These are phyloP conservation scores for Parmelia sp. DNA, from an alignment of 495 filamentous ascomycete genomes.

Conservation along the genomic window DNA sequence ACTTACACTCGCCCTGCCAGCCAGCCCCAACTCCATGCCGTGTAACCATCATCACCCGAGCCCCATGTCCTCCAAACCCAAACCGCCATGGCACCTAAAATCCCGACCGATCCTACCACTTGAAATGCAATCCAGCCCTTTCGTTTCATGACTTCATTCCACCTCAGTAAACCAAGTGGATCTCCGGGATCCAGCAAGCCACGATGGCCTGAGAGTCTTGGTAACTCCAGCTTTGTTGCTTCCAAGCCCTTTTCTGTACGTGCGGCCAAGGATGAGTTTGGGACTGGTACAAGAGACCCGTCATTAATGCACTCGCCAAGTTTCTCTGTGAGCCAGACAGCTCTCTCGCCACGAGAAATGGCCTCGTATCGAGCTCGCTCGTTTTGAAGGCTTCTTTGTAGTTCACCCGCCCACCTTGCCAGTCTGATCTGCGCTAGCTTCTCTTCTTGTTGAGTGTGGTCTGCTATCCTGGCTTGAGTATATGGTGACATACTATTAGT, in stretches of 20 bases:
- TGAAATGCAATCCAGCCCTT: slow-evolving; percentile 66
- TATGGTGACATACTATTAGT: slow-evolving; percentile 47
- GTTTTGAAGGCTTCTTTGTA: slow-evolving; percentile 74
- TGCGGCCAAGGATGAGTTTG: slow-evolving; percentile 35
- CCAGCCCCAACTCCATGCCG: slow-evolving; percentile 11
- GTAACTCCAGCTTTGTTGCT: not conserved
- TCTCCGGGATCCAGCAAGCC: slow-evolving; percentile 50
- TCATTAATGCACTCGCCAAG: slow-evolving; percentile 69
- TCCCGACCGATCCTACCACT: slow-evolving; percentile 67
- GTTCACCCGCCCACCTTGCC: slow-evolving; percentile 83
- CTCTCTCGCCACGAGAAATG: slow-evolving; percentile 64
- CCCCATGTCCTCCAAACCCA: slow-evolving; percentile 50
- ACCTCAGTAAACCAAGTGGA: slow-evolving; percentile 67
- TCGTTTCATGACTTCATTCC: slow-evolving; percentile 59
- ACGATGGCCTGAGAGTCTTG: slow-evolving; percentile 22
- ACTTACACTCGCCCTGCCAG: slow-evolving; percentile 8
- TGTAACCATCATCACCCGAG: slow-evolving; percentile 9
- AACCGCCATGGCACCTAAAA: slow-evolving; percentile 66
- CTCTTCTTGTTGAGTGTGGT: slow-evolving; percentile 67
- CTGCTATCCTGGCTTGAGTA: slow-evolving; percentile 62
- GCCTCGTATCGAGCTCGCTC: slow-evolving; percentile 73
- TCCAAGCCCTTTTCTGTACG: not conserved
- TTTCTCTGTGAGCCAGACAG: slow-evolving; percentile 71
- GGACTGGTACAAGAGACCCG: slow-evolving; percentile 55
- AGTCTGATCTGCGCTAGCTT: slow-evolving; percentile 71